phyloP scores from a whole-genome alignment of 225 moss, liverwort and hornwort genomes.

The Asterella californica region DNA sequence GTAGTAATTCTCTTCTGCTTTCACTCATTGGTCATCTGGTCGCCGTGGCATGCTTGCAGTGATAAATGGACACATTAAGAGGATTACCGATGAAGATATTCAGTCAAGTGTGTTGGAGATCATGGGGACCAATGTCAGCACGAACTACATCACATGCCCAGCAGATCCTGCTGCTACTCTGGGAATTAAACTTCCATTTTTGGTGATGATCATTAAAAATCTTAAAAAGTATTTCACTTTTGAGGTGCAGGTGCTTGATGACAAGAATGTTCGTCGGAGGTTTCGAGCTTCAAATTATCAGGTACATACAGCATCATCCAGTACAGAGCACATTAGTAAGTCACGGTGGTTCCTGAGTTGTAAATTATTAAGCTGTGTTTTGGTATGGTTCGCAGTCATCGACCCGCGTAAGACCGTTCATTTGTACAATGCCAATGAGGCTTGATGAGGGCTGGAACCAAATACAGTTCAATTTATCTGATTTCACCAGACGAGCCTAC shows the following conservation, averaged over 20 bases:
- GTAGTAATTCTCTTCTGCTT: not conserved
- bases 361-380: not conserved
- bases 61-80: constrained; percentile 81
- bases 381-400: constrained; percentile 58
- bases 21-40: not conserved
- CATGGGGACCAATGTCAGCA: constrained; percentile 89
- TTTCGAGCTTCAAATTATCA: constrained; percentile 91
- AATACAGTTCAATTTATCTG: constrained; percentile 85
- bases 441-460: constrained; percentile 97
- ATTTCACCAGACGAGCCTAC: constrained; percentile 87
- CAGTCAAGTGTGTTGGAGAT: constrained; percentile 92
- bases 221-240: constrained; percentile 97
- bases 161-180: constrained; percentile 81
- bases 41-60: constrained; percentile 44
- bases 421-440: constrained; percentile 96
- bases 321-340: no score
- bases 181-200: constrained; percentile 87
- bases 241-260: constrained; percentile 96
- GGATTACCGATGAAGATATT: constrained; percentile 79
- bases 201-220: constrained; percentile 96
- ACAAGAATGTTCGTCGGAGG: constrained; percentile 89
- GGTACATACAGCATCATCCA: constrained; percentile 25
- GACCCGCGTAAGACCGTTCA: constrained; percentile 87
- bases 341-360: not conserved
- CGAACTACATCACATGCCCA: constrained; percentile 83